Conservation (phyloP, 306 rosid species). For the Vicia sativa region DNA sequence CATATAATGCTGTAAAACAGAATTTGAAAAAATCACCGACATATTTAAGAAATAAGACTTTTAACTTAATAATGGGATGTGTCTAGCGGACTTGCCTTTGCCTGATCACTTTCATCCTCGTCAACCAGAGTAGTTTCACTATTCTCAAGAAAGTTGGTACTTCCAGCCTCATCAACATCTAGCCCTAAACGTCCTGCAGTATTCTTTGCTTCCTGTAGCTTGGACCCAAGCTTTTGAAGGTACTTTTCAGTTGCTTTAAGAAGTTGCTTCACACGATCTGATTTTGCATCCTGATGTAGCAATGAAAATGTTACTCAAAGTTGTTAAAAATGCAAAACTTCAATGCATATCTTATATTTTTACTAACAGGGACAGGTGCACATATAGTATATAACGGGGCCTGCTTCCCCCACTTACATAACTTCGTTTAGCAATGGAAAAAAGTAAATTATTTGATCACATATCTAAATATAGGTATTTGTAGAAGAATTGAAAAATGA, state of each 20-base stretch:
- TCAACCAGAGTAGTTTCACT: constrained; percentile 70
- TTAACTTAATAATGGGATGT: constrained; percentile 25
- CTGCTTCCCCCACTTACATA: too few species aligned
- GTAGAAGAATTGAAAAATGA: too few species aligned
- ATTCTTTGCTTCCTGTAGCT: constrained; percentile 82
- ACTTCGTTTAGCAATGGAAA: too few species aligned
- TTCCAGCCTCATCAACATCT: constrained; percentile 69
- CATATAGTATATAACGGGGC: too few species aligned
- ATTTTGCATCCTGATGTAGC: constrained; percentile 82
- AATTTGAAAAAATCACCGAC: constrained; percentile 41
- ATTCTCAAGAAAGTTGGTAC: constrained; percentile 52
- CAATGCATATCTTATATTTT: constrained; percentile 24
- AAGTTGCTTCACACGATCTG: constrained; percentile 99
- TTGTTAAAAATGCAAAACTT: constrained; percentile 9
- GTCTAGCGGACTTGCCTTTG: constrained; percentile 66
- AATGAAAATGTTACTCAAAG: constrained; percentile 25
- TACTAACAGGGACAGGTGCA: neutral
- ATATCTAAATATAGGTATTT: too few species aligned
- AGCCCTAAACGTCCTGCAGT: constrained; percentile 63
- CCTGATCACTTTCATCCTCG: constrained; percentile 98
- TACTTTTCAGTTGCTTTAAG: constrained; percentile 97
- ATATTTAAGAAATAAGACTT: constrained; percentile 5
- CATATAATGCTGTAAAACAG: constrained; percentile 83
- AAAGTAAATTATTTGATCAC: too few species aligned
- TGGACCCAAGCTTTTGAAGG: constrained; percentile 99